Evolutionary conservation across 345 rosid genomes (phyloP), one percentile per base, ranked within the genome.

Genomic region (Syzygium aromaticum): DNA sequence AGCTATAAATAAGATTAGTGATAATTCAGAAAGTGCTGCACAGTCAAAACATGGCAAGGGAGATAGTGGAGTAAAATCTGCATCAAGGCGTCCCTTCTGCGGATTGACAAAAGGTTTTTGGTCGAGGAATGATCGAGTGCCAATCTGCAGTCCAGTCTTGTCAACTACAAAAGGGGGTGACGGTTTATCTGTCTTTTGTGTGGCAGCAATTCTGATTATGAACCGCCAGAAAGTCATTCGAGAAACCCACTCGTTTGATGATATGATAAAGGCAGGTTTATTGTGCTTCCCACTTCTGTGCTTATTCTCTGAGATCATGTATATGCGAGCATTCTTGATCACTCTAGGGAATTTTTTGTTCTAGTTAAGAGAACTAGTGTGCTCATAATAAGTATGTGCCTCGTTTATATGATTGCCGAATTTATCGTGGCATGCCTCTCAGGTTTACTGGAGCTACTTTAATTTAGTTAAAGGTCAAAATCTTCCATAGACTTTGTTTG

Each of bases 211-310:
- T 91, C 95, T 97, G 85, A 93, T 95, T 85, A 92, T 95, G 92
- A 96, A 97, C 91, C 98, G 97, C 61, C 98, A 95, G 30, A 96
- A 97, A 91, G 94, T 97, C 88, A 91, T 97, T 52, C 94, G 91
- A 93, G 97, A 95, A 91, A 93, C 99, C 84, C 94, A 87, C 28
- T 96, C 99, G 77, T 92, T 96, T 84, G 99, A 97, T 88, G 99
- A 97, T 89, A 91, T 96, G 96, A 97, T 97, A 89, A 96, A 96
- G 98, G 99, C 91, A 91, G 77, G 93, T 89, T 85, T 88, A 85
- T 77, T 89, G 21, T 40, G 40, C 86, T 78, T 61, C 54, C n/a
- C 30, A 23, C 67, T 86, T 33, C 85, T 57, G 82, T 28, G 54
- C 51, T 54, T 86, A 25, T 46, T 77, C 51, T 80, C 40, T 25